A percentile compares a stretch with the other conserved stretches of the same genome.
Evolutionary conservation across 495 filamentous ascomycete genomes (phyloP).

Genomic region (Neurospora sp.): DNA sequence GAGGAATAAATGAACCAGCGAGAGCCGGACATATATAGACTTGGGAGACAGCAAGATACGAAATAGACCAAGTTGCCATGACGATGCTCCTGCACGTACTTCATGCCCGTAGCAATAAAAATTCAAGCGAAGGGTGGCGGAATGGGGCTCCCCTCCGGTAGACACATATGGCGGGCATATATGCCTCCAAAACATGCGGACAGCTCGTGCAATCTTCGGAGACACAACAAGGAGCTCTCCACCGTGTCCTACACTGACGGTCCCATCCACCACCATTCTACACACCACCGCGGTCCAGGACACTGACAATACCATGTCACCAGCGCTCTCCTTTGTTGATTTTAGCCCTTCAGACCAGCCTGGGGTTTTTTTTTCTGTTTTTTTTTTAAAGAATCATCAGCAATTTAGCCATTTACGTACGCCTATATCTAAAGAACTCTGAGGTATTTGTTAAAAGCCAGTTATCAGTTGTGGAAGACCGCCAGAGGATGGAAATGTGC

Average conservation of each 20-base stretch:
- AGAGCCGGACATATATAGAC: not conserved
- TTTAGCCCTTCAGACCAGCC: not conserved
- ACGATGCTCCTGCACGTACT: not conserved
- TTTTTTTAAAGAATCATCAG: not conserved
- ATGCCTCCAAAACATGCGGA: not conserved
- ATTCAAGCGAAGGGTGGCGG: too few species aligned
- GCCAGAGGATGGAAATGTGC: not conserved
- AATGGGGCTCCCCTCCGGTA: not conserved
- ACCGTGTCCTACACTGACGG: not conserved
- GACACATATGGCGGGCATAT: not conserved
- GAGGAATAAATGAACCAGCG: not conserved
- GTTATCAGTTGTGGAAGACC: not conserved
- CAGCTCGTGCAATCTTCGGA: not conserved
- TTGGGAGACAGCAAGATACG: not conserved
- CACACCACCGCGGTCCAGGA: not conserved
- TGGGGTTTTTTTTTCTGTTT: not conserved
- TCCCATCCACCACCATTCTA: not conserved
- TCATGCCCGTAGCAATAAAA: not conserved
- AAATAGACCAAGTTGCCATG: not conserved
- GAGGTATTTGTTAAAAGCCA: not conserved
- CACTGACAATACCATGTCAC: not conserved
- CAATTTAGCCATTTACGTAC: not conserved
- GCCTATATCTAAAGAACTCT: not conserved
- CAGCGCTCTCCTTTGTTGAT: not conserved
- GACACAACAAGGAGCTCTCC: not conserved